Evolutionary conservation across 345 rosid species (phyloP).

Genomic region (Lumnitzera littorea): DNA sequence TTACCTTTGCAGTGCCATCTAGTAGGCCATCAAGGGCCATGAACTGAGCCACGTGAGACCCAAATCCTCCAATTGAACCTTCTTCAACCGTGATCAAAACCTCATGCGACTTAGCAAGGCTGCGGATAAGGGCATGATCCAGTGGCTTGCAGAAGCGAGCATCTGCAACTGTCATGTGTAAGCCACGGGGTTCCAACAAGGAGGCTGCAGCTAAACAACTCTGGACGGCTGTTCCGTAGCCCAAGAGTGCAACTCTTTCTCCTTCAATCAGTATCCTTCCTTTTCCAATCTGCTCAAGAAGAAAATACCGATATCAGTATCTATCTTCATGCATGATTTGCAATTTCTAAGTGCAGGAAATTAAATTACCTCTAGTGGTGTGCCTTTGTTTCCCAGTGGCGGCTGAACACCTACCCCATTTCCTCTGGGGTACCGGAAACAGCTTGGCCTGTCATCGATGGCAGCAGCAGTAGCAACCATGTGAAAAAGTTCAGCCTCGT

Average conservation of each 20-base stretch:
- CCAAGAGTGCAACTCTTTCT: slow-evolving; percentile 77
- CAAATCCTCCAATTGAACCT: slow-evolving; percentile 96
- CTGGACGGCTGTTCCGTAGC: slow-evolving; percentile 86
- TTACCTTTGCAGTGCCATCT: slow-evolving; percentile 86
- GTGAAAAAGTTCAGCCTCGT: slow-evolving; percentile 95
- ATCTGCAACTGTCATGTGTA: slow-evolving; percentile 68
- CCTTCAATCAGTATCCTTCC: slow-evolving; percentile 85
- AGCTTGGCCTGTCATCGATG: slow-evolving; percentile 88
- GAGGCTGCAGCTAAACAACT: slow-evolving; percentile 75
- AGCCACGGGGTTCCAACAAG: slow-evolving; percentile 41
- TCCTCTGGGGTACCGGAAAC: slow-evolving; percentile 96
- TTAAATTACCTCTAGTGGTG: slow-evolving; percentile 63
- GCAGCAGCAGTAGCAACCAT: slow-evolving; percentile 97
- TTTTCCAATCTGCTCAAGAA: slow-evolving; percentile 59
- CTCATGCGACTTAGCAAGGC: slow-evolving; percentile 80
- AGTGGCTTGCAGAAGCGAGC: slow-evolving; percentile 92
- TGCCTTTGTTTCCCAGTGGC: slow-evolving; percentile 81
- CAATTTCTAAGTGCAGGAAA: not conserved
- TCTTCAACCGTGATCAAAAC: slow-evolving; percentile 84
- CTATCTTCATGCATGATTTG: not conserved
- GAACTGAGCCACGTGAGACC: slow-evolving; percentile 94
- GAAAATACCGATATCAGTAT: not conserved
- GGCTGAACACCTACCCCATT: slow-evolving; percentile 71
- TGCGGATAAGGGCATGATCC: slow-evolving; percentile 67
- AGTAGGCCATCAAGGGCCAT: slow-evolving; percentile 88